Conservation (phyloP, 1,284 basidiomycete species). For the Serendipita sp. region DNA sequence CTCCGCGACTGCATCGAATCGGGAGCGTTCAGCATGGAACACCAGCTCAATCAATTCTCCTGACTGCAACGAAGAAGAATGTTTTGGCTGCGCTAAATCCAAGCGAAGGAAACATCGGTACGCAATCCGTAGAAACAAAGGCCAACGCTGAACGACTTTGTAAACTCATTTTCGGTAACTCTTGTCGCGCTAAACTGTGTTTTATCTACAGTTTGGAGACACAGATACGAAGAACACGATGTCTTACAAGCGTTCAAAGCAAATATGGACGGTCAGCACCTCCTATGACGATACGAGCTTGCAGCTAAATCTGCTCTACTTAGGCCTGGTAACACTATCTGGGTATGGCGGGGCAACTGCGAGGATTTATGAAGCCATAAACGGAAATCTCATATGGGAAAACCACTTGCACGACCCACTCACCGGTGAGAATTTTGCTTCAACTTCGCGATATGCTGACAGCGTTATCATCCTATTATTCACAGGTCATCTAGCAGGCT, state of each 20-base stretch:
- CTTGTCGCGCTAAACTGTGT: neutral
- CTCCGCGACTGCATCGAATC: conserved; percentile 42
- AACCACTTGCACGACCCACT: conserved; percentile 37
- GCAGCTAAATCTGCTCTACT: neutral
- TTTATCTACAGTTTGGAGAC: conserved; percentile 58
- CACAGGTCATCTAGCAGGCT: neutral
- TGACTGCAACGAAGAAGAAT: conserved; percentile 64
- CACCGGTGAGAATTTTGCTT: conserved; percentile 22
- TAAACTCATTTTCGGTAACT: no score
- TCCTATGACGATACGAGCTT: neutral
- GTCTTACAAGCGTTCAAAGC: conserved; percentile 55
- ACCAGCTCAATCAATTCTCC: conserved; percentile 36
- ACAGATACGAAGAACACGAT: conserved; percentile 54
- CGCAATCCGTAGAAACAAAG: conserved; percentile 18
- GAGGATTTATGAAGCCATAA: conserved; percentile 52
- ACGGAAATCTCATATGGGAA: conserved; percentile 61
- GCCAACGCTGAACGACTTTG: no score
- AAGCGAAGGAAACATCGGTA: conserved; percentile 59
- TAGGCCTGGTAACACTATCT: conserved; percentile 61
- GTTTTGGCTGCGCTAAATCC: conserved; percentile 66
- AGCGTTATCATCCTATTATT: neutral
- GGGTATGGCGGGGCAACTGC: conserved; percentile 58
- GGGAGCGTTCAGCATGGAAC: conserved; percentile 16
- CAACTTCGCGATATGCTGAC: neutral
- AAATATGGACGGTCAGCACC: conserved; percentile 38